Conservation (phyloP, 768 basidiomycete genomes). For the Pleurotus tuoliensis region DNA sequence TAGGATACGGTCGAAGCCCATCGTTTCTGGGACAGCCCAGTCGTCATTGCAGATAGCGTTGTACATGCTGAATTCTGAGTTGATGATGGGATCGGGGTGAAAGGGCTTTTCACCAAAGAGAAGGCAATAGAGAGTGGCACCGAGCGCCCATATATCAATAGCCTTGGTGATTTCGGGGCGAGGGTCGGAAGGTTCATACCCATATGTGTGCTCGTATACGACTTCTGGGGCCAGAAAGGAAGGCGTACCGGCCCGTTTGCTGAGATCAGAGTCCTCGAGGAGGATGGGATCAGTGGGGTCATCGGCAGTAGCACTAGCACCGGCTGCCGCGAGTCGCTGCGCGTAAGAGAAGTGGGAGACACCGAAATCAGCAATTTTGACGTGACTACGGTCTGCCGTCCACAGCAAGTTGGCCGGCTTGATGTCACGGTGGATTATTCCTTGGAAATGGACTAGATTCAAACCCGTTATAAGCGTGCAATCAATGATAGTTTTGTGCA, state of each 20-base stretch:
- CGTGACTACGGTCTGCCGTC: constrained; percentile 78
- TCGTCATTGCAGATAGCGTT: constrained; percentile 73
- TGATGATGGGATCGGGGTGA: constrained; percentile 29
- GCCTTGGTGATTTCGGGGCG: constrained; percentile 77
- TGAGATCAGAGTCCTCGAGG: constrained; percentile 81
- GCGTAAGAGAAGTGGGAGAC: constrained; percentile 95
- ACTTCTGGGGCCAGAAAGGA: constrained; percentile 97
- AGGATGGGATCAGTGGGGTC: constrained; percentile 58
- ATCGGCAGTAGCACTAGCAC: constrained; percentile 27
- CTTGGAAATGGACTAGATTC: constrained; percentile 87
- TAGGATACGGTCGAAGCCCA: constrained; percentile 67
- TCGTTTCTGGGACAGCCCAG: constrained; percentile 60
- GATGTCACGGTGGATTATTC: constrained; percentile 99
- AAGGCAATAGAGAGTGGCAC: constrained; percentile 92
- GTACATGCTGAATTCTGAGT: constrained; percentile 67
- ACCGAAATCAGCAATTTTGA: constrained; percentile 98
- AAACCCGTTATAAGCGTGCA: constrained; percentile 6
- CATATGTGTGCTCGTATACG: constrained; percentile 58
- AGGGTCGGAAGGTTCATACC: constrained; percentile 24
- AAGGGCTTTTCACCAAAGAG: constrained; percentile 89
- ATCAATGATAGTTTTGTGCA: constrained; percentile 9
- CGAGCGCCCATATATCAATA: constrained; percentile 97
- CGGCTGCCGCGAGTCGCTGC: constrained; percentile 68
- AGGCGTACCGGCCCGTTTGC: constrained; percentile 91
- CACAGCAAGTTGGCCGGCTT: constrained; percentile 97